Percentiles rank a stretch among this genome's conserved stretches.
These are phyloP conservation scores for Globisporangium splendens DNA, from an alignment of 352 stramenopile species.

Conservation along the genomic window DNA sequence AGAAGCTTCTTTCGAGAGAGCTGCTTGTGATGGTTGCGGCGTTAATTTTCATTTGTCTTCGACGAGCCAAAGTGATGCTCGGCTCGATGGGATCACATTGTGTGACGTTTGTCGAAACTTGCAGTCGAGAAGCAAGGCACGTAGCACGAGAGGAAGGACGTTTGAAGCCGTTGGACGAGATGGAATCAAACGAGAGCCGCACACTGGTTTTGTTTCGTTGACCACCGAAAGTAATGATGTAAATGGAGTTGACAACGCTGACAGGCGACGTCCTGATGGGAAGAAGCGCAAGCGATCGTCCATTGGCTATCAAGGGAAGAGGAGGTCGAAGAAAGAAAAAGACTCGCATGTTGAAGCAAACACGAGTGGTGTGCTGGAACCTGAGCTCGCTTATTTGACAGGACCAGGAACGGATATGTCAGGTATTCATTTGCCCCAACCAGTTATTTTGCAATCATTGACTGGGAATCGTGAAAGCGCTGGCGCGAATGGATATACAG, in stretches of 20 bases:
- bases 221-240: background rate
- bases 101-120: conserved; percentile 34
- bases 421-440: conserved; percentile 9
- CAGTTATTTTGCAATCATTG: conserved; percentile 1
- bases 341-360: background rate
- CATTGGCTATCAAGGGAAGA: conserved; percentile 13
- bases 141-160: background rate
- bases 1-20: background rate
- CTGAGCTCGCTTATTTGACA: background rate
- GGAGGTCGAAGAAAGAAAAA: conserved; percentile 4
- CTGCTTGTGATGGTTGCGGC: conserved; percentile 31
- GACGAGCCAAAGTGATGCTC: conserved; percentile 14
- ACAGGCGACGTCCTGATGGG: background rate
- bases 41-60: conserved; percentile 2
- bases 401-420: background rate
- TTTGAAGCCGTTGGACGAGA: background rate
- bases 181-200: background rate
- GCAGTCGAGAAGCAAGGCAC: conserved; percentile 9
- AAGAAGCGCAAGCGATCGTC: conserved; percentile 31
- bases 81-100: conserved; percentile 24
- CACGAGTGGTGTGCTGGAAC: background rate
- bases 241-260: background rate
- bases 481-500: conserved; percentile 17
- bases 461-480: conserved; percentile 4
- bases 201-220: background rate